phyloP scores from a whole-genome alignment of 495 filamentous ascomycete species.

The Penicillium coffeae region DNA sequence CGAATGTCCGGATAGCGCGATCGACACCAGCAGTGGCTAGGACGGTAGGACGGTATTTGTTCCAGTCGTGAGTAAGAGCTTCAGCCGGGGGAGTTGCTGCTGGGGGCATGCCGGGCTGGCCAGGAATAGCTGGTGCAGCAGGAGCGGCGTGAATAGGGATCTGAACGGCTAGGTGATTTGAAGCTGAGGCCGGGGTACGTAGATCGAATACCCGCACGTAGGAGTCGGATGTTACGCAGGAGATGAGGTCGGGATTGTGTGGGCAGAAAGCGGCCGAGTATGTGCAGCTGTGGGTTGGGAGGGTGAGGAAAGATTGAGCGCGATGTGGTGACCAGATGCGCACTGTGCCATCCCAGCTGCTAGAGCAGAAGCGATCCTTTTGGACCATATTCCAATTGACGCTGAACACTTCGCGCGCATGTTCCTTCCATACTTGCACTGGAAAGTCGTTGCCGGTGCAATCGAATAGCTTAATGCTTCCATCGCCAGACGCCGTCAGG shows the following conservation, averaged over 20 bases:
- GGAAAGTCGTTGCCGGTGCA: slow-evolving; percentile 72
- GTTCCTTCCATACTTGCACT: slow-evolving; percentile 83
- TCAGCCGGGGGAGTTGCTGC: slow-evolving; percentile 57
- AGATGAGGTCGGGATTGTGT: slow-evolving; percentile 71
- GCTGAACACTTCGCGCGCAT: slow-evolving; percentile 85
- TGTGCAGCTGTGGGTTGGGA: slow-evolving; percentile 87
- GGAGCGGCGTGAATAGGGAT: slow-evolving; percentile 73
- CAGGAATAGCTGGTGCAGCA: slow-evolving; percentile 34
- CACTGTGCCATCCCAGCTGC: slow-evolving; percentile 90
- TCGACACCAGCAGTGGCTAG: slow-evolving; percentile 92
- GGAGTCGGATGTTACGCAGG: slow-evolving; percentile 78
- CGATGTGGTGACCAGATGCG: slow-evolving; percentile 85
- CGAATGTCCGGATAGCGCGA: slow-evolving; percentile 77
- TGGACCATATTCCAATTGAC: slow-evolving; percentile 86
- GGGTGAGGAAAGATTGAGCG: slow-evolving; percentile 66
- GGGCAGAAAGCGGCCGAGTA: slow-evolving; percentile 83
- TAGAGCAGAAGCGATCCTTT: slow-evolving; percentile 86
- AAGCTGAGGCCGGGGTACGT: slow-evolving; percentile 71
- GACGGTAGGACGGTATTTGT: slow-evolving; percentile 84
- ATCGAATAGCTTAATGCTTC: slow-evolving; percentile 92
- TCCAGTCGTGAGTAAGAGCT: slow-evolving; percentile 95
- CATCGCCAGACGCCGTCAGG: slow-evolving; percentile 81
- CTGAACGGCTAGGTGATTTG: slow-evolving; percentile 73
- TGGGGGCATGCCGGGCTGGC: slow-evolving; percentile 30
- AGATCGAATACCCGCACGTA: slow-evolving; percentile 87